Base-by-base conservation (phyloP, 2,329 filamentous ascomycete species). In the Tolypocladium guangdongense region DNA sequence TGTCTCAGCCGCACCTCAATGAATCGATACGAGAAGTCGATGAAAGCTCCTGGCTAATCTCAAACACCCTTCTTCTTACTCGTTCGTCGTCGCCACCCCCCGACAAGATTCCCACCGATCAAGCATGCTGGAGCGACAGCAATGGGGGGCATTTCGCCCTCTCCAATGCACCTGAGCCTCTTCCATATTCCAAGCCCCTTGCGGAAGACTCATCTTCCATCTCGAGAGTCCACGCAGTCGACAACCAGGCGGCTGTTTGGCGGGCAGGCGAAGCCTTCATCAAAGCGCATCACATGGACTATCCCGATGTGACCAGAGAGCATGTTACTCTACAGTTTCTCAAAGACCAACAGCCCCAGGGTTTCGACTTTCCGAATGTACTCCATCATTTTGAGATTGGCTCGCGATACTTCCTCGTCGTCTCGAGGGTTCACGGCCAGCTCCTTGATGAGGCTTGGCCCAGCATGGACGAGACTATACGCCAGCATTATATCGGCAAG, bases 321-420 rank as follows among this genome's bases (percentile, higher is more conserved):
- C 55, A 62, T 43, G 49, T 54, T 36, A 62, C 57, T 11, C 41
- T 54, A 32, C 4, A 52, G 54, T 22, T 43, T 50, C 11, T 60
- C 14, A 33, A 57, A 12, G 30, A 33, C 32, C 32, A 33, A 11
- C 32, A 33, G 32, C 32, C 32, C 10, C 32, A 33, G 10, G 32
- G 32, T 33, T 33, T 33, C 11, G 32, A 33, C 7, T 52, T 60
- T 24, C 57, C 58, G 18, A 24, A 47, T 37, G 54, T 61, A 7
- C 43, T 63, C 16, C 55, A 61, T 54, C 58, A 64, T 35, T 51
- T 46, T 46, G 57, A 64, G 55, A 48, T 50, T 45, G 52, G 57
- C n/a, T 56, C 53, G 45, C 57, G 62, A 41, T 61, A 61, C 24
- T 67, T 59, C 33, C 56, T 66, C 1, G 57, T 68, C 45, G 33